Base-by-base conservation (phyloP, 306 rosid species). In the Vigna radiata region DNA sequence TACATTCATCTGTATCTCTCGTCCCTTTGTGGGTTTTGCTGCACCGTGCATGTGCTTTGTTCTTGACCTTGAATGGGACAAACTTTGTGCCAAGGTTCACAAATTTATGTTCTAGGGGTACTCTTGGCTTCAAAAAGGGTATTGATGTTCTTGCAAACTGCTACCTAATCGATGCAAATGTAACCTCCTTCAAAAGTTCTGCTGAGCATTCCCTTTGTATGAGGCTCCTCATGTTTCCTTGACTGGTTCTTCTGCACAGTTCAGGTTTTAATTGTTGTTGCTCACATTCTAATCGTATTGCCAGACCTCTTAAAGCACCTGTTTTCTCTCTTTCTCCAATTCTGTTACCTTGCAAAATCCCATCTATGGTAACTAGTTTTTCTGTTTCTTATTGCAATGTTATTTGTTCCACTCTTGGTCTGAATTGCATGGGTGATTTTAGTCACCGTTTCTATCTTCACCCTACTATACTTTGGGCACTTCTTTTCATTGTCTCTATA, bases 1-100 rank as follows among this genome's bases (percentile, higher is more conserved):
- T 8, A 39, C 12, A 39, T 9, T 39, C 3, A 39, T 39, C 33
- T 29, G 10, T 39, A 8, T 39, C 36, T 39, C 77, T 72, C 17
- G 14, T 72, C 21, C 54, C 67, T 16, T 39, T 41, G 63, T 72
- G 36, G 54, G 41, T 5, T 54, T 71, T 3, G 21, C 29, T 49
- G 27, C 47, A 31, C 5, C 44, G 33, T 36, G 76, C 65, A 18
- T 2, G n/a, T 56, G 77, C 77, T 73, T 73, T 73, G 44, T 41
- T 56, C 54, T 56, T 59, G 55, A 36, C 53, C 44, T 73, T 5
- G 29, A 27, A 58, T 56, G 2, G 44, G 55, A 58, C 56, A 43
- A 41, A 43, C 53, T 39, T 43, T 23, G 55, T 23, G 55, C 68
- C 8, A 21, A 39, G 27, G 41, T 25, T 53, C 76, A 21, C 55